Evolutionary conservation across 2,329 filamentous ascomycete species (phyloP).

Genomic region (Zarea fungicola): DNA sequence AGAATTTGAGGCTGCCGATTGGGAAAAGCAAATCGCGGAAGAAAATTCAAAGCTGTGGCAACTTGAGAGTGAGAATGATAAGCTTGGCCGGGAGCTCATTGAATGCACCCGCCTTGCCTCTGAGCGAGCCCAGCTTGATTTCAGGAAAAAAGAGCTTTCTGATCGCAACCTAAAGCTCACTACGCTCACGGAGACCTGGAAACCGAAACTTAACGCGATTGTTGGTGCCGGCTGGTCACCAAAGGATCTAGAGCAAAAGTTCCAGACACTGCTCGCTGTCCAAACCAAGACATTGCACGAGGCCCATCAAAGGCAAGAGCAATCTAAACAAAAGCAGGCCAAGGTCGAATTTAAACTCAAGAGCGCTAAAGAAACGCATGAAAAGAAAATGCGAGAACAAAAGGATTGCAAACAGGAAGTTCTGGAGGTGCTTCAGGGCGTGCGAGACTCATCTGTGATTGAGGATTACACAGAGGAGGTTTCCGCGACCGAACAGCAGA

Average conservation of each 20-base stretch:
- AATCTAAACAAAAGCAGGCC: slow-evolving; percentile 65
- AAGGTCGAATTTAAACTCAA: slow-evolving; percentile 71
- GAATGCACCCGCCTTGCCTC: slow-evolving; percentile 76
- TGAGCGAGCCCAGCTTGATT: slow-evolving; percentile 78
- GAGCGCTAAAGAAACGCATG: slow-evolving; percentile 57
- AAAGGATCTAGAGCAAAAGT: slow-evolving; percentile 64
- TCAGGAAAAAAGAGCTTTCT: slow-evolving; percentile 72
- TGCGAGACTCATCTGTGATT: slow-evolving; percentile 41
- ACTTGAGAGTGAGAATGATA: slow-evolving; percentile 67
- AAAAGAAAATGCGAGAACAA: slow-evolving; percentile 58
- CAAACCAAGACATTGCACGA: slow-evolving; percentile 56
- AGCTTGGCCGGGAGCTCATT: slow-evolving; percentile 72
- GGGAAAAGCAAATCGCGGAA: slow-evolving; percentile 65
- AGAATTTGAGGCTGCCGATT: slow-evolving; percentile 58
- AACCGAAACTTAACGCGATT: slow-evolving; percentile 59
- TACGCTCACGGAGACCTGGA: slow-evolving; percentile 71
- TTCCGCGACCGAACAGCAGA: slow-evolving; percentile 48
- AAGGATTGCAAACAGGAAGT: slow-evolving; percentile 56
- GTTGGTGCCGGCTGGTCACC: slow-evolving; percentile 64
- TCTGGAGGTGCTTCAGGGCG: slow-evolving; percentile 40
- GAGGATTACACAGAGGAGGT: slow-evolving; percentile 52
- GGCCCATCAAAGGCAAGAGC: slow-evolving; percentile 65
- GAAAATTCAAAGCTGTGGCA: slow-evolving; percentile 60
- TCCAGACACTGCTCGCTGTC: slow-evolving; percentile 56
- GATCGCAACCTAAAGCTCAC: slow-evolving; percentile 70